Percentiles rank a stretch among this genome's conserved stretches.
phyloP scores from a whole-genome alignment of 345 rosid species.

The Bruguiera parviflora region DNA sequence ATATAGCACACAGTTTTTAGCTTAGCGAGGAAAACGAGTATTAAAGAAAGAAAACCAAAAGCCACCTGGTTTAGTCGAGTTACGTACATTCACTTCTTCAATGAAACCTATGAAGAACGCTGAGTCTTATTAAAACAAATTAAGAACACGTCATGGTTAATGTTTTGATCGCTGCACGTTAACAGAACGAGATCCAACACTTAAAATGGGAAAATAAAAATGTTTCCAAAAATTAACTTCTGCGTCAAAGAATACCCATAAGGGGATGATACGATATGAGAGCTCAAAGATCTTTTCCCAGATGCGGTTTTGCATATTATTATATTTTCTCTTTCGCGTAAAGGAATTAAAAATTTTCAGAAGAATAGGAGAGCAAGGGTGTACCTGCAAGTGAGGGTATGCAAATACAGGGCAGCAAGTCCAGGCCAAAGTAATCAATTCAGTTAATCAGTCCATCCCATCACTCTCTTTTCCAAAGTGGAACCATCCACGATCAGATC shows the following conservation, averaged over 20 bases:
- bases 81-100: too few species aligned
- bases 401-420: slow-evolving; percentile 21
- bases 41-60: not conserved
- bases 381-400: not conserved
- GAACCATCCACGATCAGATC: not conserved
- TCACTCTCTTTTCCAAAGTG: slow-evolving; percentile 13
- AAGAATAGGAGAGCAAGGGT: not conserved
- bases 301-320: too few species aligned
- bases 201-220: too few species aligned
- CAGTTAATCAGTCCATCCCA: slow-evolving; percentile 22
- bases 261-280: too few species aligned
- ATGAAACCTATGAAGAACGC: too few species aligned
- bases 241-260: too few species aligned
- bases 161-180: too few species aligned
- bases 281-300: too few species aligned
- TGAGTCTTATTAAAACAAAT: too few species aligned
- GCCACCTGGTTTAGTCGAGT: not conserved
- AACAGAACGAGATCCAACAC: too few species aligned
- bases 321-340: not conserved
- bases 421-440: slow-evolving; percentile 22
- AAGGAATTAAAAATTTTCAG: not conserved
- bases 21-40: not conserved
- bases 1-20: not conserved
- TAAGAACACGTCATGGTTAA: too few species aligned
- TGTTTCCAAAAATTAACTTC: too few species aligned